Evolutionary conservation across 306 rosid genomes (phyloP).

Genomic region (Ceratonia siliqua): DNA sequence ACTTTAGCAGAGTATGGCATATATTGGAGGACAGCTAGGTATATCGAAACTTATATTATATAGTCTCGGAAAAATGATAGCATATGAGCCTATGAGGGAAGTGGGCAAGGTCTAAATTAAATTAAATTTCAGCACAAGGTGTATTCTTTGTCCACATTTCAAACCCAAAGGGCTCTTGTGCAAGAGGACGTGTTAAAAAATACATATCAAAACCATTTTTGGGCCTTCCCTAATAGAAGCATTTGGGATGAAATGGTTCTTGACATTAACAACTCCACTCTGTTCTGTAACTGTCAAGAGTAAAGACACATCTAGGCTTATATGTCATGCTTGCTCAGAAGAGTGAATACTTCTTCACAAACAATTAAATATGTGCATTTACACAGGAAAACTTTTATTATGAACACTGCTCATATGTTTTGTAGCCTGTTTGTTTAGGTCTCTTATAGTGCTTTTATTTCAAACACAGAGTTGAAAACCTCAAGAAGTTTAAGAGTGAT

Average conservation of each 20-base stretch:
- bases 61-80: no score
- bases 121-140: no score
- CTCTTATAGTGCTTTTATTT: slow-evolving; percentile 26
- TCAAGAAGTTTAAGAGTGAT: slow-evolving; percentile 81
- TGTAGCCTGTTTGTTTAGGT: slow-evolving; percentile 6
- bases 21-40: no score
- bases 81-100: no score
- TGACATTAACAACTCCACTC: neutral
- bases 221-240: neutral
- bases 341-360: neutral
- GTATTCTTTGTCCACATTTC: no score
- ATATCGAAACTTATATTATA: neutral
- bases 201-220: neutral
- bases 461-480: slow-evolving; percentile 84
- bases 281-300: neutral
- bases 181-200: no score
- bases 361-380: neutral
- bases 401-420: neutral
- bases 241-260: neutral
- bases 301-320: neutral
- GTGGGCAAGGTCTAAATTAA: no score
- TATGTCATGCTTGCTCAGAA: neutral
- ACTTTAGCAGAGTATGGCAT: neutral
- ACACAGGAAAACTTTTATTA: no score
- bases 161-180: no score